Evolutionary conservation across 495 filamentous ascomycete species (phyloP), one percentile per base, ranked within the genome.

Genomic region (Penicillium antarcticum): DNA sequence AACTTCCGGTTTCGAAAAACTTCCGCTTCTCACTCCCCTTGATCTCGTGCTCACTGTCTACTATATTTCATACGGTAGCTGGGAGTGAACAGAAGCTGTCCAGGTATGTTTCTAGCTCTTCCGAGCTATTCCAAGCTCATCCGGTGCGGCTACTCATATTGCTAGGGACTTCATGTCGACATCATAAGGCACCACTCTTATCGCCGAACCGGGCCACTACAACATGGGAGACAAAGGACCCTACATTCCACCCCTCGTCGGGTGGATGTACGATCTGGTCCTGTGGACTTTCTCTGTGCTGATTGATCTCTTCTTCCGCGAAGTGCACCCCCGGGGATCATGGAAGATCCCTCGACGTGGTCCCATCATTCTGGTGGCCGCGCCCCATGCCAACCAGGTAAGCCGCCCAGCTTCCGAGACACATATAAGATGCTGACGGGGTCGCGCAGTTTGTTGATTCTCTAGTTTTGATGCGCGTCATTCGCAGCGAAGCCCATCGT

Each of bases 331-430:
- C 7, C 87, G 94, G 39, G 89, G 91, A 48, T 85, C 89, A 41
- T 98, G 94, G 89, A 89, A 89, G 68, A 87, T 98, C 18, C 94
- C 94, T 32, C 80, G 85, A 52, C 79, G 81, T 55, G 94, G 90
- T 2, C 92, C 94, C 0, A 81, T 98, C 47, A 90, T 98, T 35
- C 92, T 98, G 62, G 94, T 98, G 53, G 92, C 91, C n/a, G 94
- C 95, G 16, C 94, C 94, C 53, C 94, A 98, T 79, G 95, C 94
- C 40, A 98, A 98, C 67, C 94, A 98, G 83, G 89, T 91, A 77
- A 21, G 71, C 63, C 46, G 45, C 37, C 37, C 13, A 35, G 38
- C 17, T 42, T 38, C 16, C 19, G 29, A 10, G 17, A 26, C 19
- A 5, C 45, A 26, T 32, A 46, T n/a, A 51, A 24, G 42, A 36